Evolutionary conservation across 1,284 basidiomycete genomes (phyloP).

Genomic region (Microbotryum intermedium): DNA sequence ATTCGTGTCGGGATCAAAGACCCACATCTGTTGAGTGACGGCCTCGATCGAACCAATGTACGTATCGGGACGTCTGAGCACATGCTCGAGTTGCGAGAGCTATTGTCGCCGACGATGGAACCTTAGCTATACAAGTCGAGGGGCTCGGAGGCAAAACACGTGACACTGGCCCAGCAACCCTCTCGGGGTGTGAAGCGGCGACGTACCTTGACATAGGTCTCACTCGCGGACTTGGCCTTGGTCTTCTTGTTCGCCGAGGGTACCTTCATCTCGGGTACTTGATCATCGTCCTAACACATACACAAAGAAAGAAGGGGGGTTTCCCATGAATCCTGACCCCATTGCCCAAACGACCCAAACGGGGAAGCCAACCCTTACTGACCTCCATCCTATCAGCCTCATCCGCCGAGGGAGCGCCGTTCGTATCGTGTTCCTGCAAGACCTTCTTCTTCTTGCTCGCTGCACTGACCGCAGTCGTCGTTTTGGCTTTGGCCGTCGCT

Average conservation of each 20-base stretch:
- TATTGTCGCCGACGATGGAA: constrained; percentile 37
- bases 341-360: constrained; percentile 44
- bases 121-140: constrained; percentile 27
- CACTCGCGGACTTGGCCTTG: constrained; percentile 32
- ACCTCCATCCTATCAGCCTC: constrained; percentile 31
- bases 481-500: constrained; percentile 43
- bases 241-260: constrained; percentile 1
- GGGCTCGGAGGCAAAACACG: not conserved
- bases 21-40: constrained; percentile 80
- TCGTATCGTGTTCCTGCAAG: constrained; percentile 53
- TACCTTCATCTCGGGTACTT: not conserved
- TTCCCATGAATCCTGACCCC: constrained; percentile 31
- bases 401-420: constrained; percentile 39
- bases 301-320: not conserved
- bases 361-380: constrained; percentile 10
- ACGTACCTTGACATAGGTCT: constrained; percentile 33
- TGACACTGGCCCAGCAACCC: no score
- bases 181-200: no score
- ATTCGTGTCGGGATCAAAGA: constrained; percentile 51
- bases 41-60: constrained; percentile 94
- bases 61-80: constrained; percentile 91
- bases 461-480: constrained; percentile 37
- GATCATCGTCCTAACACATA: not conserved
- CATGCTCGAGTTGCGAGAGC: constrained; percentile 94
- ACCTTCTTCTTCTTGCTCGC: constrained; percentile 54